Base-by-base conservation (phyloP, 2,329 filamentous ascomycete genomes). In the Beauveria caledonica region DNA sequence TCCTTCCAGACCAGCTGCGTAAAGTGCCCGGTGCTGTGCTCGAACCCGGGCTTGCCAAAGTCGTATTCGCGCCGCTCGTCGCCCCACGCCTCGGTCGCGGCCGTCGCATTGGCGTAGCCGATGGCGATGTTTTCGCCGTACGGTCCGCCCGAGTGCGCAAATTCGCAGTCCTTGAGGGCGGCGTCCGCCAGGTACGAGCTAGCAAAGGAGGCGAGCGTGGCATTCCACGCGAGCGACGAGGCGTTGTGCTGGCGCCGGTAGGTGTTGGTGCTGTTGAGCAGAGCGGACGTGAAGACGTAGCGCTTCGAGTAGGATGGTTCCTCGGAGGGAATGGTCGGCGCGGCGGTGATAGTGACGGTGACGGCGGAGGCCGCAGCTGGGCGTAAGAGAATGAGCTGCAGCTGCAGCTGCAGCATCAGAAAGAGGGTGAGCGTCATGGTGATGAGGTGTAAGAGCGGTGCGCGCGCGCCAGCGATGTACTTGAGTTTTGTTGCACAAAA, bases 41-140 rank as follows among this genome's bases (percentile, higher is more conserved):
- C 75, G 66, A 88, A 90, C 0, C 79, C 79, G 0, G 79, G 80
- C 1, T 78, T 69, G 1, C 68, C 64, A 70, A 83, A 92, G 65
- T 87, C 71, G 68, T 90, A 92, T 10, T 75, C 62, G 0, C 70
- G 67, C 10, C 82, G 61, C 68, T 75, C 73, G 64, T 79, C 68
- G 19, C 83, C 88, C 88, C 88, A 92, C 1, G 79, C 81, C 49
- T 83, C 80, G n/a, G 92, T 76, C 54, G 81, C 78, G 3, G 78
- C 75, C 0, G 80, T 80, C 1, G 80, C 81, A 67, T 87, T 85
- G 0, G 76, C 63, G 69, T 85, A 90, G 4, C 87, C 88, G 5
- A 84, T 77, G 8, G 87, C 87, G 3, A 92, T 79, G 72, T 92
- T 92, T 74, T 92, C 89, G 67, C 89, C 89, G 63, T 85, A 86